Conservation (phyloP, 108 stramenopile species). For the Halocafeteria seosinensis region DNA sequence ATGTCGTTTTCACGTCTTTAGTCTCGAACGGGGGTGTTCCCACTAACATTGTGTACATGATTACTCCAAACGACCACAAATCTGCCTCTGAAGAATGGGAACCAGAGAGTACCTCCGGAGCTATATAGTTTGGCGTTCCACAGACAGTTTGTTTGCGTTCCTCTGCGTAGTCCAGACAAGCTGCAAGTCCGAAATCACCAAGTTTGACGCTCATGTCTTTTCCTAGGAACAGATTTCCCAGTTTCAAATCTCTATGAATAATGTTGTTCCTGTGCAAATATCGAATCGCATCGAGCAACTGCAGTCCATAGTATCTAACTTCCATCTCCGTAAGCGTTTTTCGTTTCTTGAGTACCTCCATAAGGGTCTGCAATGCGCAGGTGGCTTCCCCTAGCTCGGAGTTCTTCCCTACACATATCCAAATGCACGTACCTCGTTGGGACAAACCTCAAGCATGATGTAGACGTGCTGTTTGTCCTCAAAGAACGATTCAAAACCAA, state of each 20-base stretch:
- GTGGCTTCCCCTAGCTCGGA: no score
- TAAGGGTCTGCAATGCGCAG: not conserved
- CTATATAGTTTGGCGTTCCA: slow-evolving; percentile 99
- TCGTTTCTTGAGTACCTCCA: slow-evolving; percentile 7
- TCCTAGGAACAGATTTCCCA: slow-evolving; percentile 89
- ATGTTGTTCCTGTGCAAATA: slow-evolving; percentile 75
- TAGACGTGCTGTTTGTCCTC: slow-evolving; percentile 86
- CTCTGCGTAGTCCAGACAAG: slow-evolving; percentile 52
- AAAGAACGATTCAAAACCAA: slow-evolving; percentile 89
- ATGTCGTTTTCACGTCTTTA: slow-evolving; percentile 91
- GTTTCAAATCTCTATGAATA: slow-evolving; percentile 94
- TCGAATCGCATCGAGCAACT: slow-evolving; percentile 61
- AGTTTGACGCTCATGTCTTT: slow-evolving; percentile 15
- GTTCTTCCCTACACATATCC: no score
- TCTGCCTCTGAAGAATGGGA: slow-evolving; percentile 50
- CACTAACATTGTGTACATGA: slow-evolving; percentile 79
- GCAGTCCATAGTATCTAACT: slow-evolving; percentile 50
- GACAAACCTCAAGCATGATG: slow-evolving; percentile 87
- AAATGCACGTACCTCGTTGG: slow-evolving; percentile 57
- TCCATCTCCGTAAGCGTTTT: slow-evolving; percentile 57
- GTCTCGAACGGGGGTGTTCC: slow-evolving; percentile 93
- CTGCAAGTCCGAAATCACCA: slow-evolving; percentile 90
- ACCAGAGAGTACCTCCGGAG: slow-evolving; percentile 85
- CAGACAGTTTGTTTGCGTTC: slow-evolving; percentile 88
- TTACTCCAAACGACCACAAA: slow-evolving; percentile 91